A percentile compares a stretch with the other conserved stretches of the same genome.
Evolutionary conservation across 1,284 basidiomycete genomes (phyloP).

Genomic region (Ustilago bromivora): DNA sequence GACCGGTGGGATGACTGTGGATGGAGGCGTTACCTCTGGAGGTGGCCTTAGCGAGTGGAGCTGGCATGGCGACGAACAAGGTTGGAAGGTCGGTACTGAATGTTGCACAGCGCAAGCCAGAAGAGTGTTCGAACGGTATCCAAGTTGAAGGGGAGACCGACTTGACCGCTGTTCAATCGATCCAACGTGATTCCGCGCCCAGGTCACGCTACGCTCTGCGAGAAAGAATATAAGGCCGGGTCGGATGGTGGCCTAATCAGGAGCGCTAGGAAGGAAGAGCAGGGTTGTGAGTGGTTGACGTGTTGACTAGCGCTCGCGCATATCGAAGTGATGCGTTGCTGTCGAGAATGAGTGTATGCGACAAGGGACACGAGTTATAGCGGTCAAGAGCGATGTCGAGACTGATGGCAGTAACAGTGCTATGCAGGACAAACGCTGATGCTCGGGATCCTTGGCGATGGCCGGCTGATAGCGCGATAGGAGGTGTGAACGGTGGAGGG

Average conservation of each 20-base stretch:
- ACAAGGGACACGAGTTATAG: background rate
- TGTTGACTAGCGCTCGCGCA: slow-evolving; percentile 25
- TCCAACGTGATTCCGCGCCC: background rate
- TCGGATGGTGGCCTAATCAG: slow-evolving; percentile 4
- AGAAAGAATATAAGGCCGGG: background rate
- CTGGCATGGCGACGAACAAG: slow-evolving; percentile 28
- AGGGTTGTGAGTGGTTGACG: slow-evolving; percentile 5
- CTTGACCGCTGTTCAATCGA: slow-evolving; percentile 1
- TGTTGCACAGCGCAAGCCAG: background rate
- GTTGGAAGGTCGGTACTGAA: background rate
- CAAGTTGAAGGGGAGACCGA: background rate
- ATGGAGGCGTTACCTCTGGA: slow-evolving; percentile 43
- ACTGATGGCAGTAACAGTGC: background rate
- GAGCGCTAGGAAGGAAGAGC: slow-evolving; percentile 19
- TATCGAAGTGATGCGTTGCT: slow-evolving; percentile 9
- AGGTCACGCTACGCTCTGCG: background rate
- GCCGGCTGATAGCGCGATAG: background rate
- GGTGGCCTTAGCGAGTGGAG: slow-evolving; percentile 39
- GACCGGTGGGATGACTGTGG: slow-evolving; percentile 37
- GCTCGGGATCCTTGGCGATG: background rate
- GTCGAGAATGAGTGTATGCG: background rate
- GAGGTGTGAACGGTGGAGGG: background rate
- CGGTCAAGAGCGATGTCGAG: background rate
- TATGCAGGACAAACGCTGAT: background rate
- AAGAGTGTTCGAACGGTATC: background rate